phyloP scores from a whole-genome alignment of 805 yeast species.

The Saccharomycopsis fodiens region DNA sequence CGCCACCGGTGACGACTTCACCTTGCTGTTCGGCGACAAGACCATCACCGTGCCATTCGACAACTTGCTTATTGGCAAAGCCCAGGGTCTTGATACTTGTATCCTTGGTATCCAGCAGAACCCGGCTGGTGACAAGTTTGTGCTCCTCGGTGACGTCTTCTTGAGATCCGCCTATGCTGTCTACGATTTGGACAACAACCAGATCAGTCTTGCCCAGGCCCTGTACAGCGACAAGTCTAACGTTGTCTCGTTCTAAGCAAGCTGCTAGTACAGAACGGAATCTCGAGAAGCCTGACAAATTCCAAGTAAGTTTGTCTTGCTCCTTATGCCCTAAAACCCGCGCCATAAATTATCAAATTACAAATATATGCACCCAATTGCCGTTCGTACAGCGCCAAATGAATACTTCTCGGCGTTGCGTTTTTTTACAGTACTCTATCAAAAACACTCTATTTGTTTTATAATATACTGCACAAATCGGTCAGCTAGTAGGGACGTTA shows the following conservation, averaged over 20 bases:
- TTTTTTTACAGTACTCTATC: not conserved
- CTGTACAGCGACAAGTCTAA: slow-evolving; percentile 21
- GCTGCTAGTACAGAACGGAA: too few species aligned
- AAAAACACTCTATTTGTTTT: too few species aligned
- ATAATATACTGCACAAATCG: too few species aligned
- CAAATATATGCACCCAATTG: not conserved
- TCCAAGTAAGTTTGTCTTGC: too few species aligned
- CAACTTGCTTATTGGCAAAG: slow-evolving; percentile 23
- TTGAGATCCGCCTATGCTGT: slow-evolving; percentile 55
- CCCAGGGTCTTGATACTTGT: slow-evolving; percentile 30
- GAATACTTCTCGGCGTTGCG: too few species aligned
- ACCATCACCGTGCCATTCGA: slow-evolving; percentile 42
- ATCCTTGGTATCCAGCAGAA: slow-evolving; percentile 39
- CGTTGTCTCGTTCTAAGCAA: too few species aligned
- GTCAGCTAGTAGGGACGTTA: too few species aligned
- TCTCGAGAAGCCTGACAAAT: too few species aligned
- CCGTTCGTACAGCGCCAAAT: too few species aligned
- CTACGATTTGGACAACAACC: slow-evolving; percentile 50
- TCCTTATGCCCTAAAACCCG: too few species aligned
- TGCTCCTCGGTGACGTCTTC: slow-evolving; percentile 50
- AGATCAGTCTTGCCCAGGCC: slow-evolving; percentile 51
- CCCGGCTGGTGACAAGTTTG: slow-evolving; percentile 21
- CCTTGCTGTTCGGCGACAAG: slow-evolving; percentile 51
- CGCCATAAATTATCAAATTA: not conserved
- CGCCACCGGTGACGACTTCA: slow-evolving; percentile 24